Evolutionary conservation across 352 stramenopile species (phyloP), one percentile per base, ranked within the genome.

Genomic region (Globisporangium mamillatum): DNA sequence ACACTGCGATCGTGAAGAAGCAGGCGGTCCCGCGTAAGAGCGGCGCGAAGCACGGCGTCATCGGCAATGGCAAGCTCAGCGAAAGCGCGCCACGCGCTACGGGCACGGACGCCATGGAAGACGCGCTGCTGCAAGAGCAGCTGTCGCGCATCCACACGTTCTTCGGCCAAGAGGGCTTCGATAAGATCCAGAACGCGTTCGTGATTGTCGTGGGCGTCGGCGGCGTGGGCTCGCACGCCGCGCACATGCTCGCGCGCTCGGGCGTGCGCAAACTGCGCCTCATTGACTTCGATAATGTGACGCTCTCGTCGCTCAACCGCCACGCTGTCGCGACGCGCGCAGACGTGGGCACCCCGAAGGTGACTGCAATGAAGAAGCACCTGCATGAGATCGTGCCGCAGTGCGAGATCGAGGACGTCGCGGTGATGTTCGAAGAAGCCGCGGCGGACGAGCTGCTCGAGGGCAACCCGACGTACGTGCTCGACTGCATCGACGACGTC

Each of bases 271-370:
- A 92, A 53, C 71, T 99, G 57, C 86, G 97, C n/a, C 80, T 99
- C 34, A 92, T 99, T 27, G 98, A 99, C 84, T 99, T 99, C 90
- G 98, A 99, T 78, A 98, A 99, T 74, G 97, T 99, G 14, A 99
- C 97, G 34, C 79, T 99, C 56, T 99, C 96, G 55, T 99, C 94
- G 59, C 84, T 99, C 44, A 99, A 99, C 88, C 94, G 98, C 65
- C 98, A 99, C 81, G 97, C 98, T 0, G 94, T 98, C 65, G 98
- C 97, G 22, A 99, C 93, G 18, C 88, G 98, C 41, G 81, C 82
- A 16, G 97, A 99, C 76, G 97, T 99, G 20, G 98, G 98, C 22
- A 90, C 88, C 24, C 84, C 97, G 34, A 99, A 99, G 79, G 84
- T 89, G 55, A 79, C 78, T 32, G 87, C 93, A 22, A 86, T 98